A percentile compares a stretch with the other conserved stretches of the same genome.
Evolutionary conservation across 2,329 filamentous ascomycete genomes (phyloP).

Genomic region (Trichophyton schoenleinii): DNA sequence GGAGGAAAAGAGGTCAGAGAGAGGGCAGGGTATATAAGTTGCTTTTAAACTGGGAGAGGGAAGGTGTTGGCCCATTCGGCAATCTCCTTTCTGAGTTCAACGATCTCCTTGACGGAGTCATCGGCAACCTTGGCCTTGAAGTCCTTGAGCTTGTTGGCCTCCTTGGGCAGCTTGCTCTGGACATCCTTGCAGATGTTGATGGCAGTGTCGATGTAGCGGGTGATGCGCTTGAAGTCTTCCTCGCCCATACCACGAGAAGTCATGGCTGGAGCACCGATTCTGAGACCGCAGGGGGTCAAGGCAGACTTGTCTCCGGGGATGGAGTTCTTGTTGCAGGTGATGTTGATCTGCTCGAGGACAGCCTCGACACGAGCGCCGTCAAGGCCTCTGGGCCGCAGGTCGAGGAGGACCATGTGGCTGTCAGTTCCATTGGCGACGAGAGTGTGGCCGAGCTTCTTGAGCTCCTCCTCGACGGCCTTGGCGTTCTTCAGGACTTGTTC

Average conservation of each 20-base stretch:
- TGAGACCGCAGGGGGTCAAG: conserved; percentile 84
- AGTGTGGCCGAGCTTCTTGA: conserved; percentile 59
- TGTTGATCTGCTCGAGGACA: conserved; percentile 94
- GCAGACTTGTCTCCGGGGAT: conserved; percentile 97
- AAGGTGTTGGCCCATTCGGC: conserved; percentile 74
- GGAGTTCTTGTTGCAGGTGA: conserved; percentile 99
- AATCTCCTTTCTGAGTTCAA: conserved; percentile 78
- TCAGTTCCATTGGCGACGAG: conserved; percentile 91
- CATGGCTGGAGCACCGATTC: conserved; percentile 96
- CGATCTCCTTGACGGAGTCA: conserved; percentile 70
- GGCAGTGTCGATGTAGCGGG: conserved; percentile 72
- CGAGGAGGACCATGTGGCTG: conserved; percentile 88
- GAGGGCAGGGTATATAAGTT: no score
- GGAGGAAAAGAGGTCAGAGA: background rate
- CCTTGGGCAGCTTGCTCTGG: conserved; percentile 76
- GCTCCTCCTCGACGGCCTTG: conserved; percentile 69
- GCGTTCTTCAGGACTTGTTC: conserved; percentile 80
- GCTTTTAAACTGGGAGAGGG: conserved; percentile 58
- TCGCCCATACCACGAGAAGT: conserved; percentile 87
- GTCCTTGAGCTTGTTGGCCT: conserved; percentile 99
- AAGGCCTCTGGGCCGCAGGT: conserved; percentile 76
- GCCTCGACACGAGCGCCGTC: conserved; percentile 90
- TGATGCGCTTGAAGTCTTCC: conserved; percentile 84
- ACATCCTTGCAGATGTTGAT: conserved; percentile 86
- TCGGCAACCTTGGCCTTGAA: conserved; percentile 85